phyloP scores from a whole-genome alignment of 2,329 filamentous ascomycete genomes.

The Trichophyton rubrum region DNA sequence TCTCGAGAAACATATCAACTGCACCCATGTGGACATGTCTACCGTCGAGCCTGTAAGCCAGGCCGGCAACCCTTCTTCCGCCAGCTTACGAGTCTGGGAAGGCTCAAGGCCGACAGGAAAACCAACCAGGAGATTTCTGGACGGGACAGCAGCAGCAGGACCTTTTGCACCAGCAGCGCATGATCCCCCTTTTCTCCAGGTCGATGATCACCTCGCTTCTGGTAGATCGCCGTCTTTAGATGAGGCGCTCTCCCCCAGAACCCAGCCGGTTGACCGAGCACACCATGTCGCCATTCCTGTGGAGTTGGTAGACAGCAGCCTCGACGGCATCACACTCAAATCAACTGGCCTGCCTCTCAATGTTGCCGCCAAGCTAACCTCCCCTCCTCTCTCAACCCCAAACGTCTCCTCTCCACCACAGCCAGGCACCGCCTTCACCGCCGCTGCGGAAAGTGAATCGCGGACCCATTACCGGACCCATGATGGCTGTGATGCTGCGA shows the following conservation, averaged over 20 bases:
- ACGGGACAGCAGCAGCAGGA: constrained; percentile 5
- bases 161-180: constrained; percentile 1
- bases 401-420: constrained; percentile 16
- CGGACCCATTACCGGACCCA: neutral
- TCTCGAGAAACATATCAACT: constrained; percentile 24
- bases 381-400: constrained; percentile 19
- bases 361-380: constrained; percentile 33
- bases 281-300: constrained; percentile 29
- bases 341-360: constrained; percentile 33
- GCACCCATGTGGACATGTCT: neutral
- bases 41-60: neutral
- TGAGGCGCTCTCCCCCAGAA: constrained; percentile 28
- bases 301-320: constrained; percentile 34
- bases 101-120: constrained; percentile 28
- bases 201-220: constrained; percentile 22
- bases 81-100: constrained; percentile 31
- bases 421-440: neutral
- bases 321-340: constrained; percentile 38
- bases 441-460: constrained; percentile 6
- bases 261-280: constrained; percentile 23
- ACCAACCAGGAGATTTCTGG: constrained; percentile 33
- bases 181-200: constrained; percentile 7
- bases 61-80: neutral
- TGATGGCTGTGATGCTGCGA: neutral
- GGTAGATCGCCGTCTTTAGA: constrained; percentile 26